Percentiles rank a stretch among this genome's conserved stretches.
Conservation (phyloP, 2,329 filamentous ascomycete species). For the Clarireedia paspali region DNA sequence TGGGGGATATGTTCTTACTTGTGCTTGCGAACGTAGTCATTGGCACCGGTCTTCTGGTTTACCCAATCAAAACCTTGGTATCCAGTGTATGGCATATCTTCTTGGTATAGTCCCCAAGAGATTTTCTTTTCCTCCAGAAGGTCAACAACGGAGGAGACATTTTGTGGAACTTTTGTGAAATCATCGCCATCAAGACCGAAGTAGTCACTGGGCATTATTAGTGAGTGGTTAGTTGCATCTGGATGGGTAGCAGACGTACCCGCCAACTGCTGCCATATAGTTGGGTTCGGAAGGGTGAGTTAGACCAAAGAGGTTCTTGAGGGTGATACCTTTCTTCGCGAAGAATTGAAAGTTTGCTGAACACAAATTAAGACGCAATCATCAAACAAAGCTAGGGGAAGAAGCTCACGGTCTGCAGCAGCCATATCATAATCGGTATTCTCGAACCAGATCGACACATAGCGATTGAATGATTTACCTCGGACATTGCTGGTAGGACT, state of each 20-base stretch:
- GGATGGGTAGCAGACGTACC: conserved; percentile 27
- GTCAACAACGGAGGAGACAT: conserved; percentile 61
- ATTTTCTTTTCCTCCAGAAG: conserved; percentile 58
- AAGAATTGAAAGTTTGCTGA: conserved; percentile 48
- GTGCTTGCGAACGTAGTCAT: conserved; percentile 80
- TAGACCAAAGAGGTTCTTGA: conserved; percentile 52
- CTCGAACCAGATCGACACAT: conserved; percentile 69
- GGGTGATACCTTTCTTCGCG: conserved; percentile 52
- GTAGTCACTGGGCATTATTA: conserved; percentile 33
- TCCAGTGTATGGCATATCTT: conserved; percentile 68
- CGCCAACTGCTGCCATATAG: conserved; percentile 60
- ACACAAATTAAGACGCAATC: conserved; percentile 27
- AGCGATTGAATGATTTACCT: conserved; percentile 65
- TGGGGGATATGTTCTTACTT: conserved; percentile 39
- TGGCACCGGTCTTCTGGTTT: conserved; percentile 57
- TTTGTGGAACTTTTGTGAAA: conserved; percentile 49
- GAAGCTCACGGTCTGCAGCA: conserved; percentile 47
- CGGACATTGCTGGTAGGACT: conserved; percentile 56
- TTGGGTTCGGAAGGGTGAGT: conserved; percentile 73
- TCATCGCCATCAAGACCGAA: conserved; percentile 66
- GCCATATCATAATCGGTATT: conserved; percentile 65
- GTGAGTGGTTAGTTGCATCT: background rate
- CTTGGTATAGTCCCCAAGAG: conserved; percentile 67
- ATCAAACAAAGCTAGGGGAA: conserved; percentile 11
- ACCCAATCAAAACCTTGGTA: conserved; percentile 58